Conservation (phyloP, 1,139 yeast species). For the Trichomonascaceae sp. region DNA sequence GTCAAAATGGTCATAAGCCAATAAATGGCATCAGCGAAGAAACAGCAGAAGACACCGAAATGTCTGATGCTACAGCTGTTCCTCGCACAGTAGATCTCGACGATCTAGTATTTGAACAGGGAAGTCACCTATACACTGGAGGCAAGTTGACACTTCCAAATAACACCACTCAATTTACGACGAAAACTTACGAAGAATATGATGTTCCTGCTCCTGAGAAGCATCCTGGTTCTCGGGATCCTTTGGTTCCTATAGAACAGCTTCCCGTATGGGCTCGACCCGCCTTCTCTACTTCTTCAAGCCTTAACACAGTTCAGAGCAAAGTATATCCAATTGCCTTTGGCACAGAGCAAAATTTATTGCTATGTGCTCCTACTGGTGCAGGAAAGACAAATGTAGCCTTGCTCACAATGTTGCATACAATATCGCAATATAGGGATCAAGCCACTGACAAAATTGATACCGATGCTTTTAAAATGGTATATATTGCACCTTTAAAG, state of each 20-base stretch:
- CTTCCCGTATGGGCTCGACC: conserved; percentile 79
- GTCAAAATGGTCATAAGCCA: conserved; percentile 11
- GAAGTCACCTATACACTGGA: conserved; percentile 61
- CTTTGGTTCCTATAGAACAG: conserved; percentile 51
- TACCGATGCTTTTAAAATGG: conserved; percentile 61
- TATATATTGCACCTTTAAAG: conserved; percentile 89
- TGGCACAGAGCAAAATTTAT: conserved; percentile 58
- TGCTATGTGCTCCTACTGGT: conserved; percentile 97
- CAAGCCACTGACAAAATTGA: conserved; percentile 44
- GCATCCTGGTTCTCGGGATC: conserved; percentile 35
- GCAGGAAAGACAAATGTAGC: conserved; percentile 98
- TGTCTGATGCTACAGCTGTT: conserved; percentile 11
- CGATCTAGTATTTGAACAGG: conserved; percentile 61
- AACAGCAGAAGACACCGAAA: conserved; percentile 26
- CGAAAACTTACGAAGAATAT: conserved; percentile 75
- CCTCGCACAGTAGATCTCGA: conserved; percentile 63
- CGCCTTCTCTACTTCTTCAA: conserved; percentile 57
- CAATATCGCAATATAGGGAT: conserved; percentile 51
- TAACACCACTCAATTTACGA: conserved; percentile 71
- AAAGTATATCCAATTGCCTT: conserved; percentile 76
- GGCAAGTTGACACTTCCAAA: conserved; percentile 68
- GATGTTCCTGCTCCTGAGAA: conserved; percentile 74
- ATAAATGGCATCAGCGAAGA: conserved; percentile 26
- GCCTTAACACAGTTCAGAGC: conserved; percentile 79
- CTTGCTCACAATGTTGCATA: conserved; percentile 62